Percentiles rank a stretch among this genome's conserved stretches.
Evolutionary conservation across 2,329 filamentous ascomycete genomes (phyloP).

Genomic region (Nectriaceae sp.): DNA sequence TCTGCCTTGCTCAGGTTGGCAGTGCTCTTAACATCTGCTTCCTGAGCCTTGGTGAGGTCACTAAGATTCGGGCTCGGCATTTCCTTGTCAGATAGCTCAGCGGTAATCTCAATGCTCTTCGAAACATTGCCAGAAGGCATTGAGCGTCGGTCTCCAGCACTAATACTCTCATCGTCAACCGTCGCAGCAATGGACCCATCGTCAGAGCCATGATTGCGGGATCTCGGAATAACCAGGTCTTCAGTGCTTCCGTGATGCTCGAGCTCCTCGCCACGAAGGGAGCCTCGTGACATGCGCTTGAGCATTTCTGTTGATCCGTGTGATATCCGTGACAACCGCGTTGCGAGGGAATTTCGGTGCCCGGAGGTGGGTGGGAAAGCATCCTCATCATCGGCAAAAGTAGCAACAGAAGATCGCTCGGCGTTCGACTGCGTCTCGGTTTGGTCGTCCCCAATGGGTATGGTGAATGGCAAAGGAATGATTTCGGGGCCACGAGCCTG

Average conservation of each 20-base stretch:
- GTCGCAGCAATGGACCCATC: slow-evolving; percentile 59
- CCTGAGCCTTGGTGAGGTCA: slow-evolving; percentile 11
- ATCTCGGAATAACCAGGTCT: slow-evolving; percentile 41
- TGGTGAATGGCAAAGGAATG: slow-evolving; percentile 65
- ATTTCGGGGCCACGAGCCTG: slow-evolving; percentile 48
- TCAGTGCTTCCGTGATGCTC: slow-evolving; percentile 46
- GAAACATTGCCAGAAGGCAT: slow-evolving; percentile 21
- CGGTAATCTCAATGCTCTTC: slow-evolving; percentile 42
- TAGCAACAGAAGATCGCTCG: slow-evolving; percentile 67
- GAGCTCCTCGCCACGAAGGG: slow-evolving; percentile 16
- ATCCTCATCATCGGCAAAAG: slow-evolving; percentile 65
- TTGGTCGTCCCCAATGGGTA: slow-evolving; percentile 50
- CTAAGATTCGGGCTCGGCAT: slow-evolving; percentile 11
- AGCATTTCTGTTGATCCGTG: slow-evolving; percentile 47
- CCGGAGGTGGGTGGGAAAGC: slow-evolving; percentile 22
- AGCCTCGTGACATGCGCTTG: slow-evolving; percentile 44
- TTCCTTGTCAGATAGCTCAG: slow-evolving; percentile 35
- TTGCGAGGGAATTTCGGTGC: slow-evolving; percentile 43
- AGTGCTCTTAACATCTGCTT: slow-evolving; percentile 5
- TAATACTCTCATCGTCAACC: slow-evolving; percentile 53
- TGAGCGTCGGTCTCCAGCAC: slow-evolving; percentile 39
- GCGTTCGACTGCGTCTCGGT: slow-evolving; percentile 39
- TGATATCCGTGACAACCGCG: slow-evolving; percentile 54
- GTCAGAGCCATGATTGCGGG: slow-evolving; percentile 46
- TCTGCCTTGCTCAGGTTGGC: slow-evolving; percentile 7